phyloP scores from a whole-genome alignment of 768 basidiomycete species.

The Phallus indusiatus region DNA sequence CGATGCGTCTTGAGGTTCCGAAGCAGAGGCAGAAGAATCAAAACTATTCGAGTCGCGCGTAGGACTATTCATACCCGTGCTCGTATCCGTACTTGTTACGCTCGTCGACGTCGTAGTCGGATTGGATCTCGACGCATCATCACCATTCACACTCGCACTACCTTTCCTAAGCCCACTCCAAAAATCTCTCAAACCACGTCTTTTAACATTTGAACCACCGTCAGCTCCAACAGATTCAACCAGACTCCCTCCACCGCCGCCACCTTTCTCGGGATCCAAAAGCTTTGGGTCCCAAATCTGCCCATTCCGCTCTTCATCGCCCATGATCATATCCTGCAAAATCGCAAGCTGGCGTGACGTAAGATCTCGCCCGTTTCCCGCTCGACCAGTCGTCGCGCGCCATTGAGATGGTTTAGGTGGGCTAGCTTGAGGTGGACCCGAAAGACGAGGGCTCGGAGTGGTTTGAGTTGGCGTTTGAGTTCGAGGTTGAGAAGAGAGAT shows the following conservation, averaged over 20 bases:
- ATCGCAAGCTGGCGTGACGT: conserved; percentile 72
- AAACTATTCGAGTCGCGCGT: not conserved
- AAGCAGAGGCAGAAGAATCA: not conserved
- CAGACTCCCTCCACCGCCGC: too few species aligned
- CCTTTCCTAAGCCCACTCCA: conserved; percentile 3
- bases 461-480: not conserved
- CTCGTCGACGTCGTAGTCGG: not conserved
- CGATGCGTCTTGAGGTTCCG: too few species aligned
- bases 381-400: conserved; percentile 72
- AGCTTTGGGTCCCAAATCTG: not conserved
- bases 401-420: conserved; percentile 34
- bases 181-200: not conserved
- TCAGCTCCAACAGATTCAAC: not conserved
- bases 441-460: not conserved
- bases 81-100: not conserved
- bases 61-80: too few species aligned
- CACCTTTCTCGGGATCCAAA: not conserved
- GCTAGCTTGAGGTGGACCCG: conserved; percentile 24
- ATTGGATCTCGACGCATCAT: too few species aligned
- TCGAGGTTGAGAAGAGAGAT: too few species aligned
- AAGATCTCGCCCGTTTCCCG: conserved; percentile 43
- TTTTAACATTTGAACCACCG: not conserved
- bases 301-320: not conserved
- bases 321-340: conserved; percentile 63
- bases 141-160: not conserved